These are phyloP conservation scores for Cocos nucifera DNA, from an alignment of 176 grass and related monocot species.

Conservation along the genomic window DNA sequence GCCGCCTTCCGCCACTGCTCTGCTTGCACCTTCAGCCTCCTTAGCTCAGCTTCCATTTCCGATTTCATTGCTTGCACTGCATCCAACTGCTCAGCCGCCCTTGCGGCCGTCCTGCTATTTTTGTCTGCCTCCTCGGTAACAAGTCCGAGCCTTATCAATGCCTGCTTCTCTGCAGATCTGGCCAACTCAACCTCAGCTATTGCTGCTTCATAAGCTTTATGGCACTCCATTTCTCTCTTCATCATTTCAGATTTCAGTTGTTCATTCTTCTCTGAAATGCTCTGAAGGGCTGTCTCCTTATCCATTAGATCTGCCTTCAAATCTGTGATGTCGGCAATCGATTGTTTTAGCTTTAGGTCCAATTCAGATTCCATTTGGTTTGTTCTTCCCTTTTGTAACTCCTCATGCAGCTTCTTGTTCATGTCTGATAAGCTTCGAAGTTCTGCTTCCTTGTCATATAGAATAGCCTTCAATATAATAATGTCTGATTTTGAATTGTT, in stretches of 20 bases:
- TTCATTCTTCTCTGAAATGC: constrained; percentile 23
- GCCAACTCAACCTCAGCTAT: constrained; percentile 16
- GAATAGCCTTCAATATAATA: constrained; percentile 69
- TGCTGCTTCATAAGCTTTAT: constrained; percentile 31
- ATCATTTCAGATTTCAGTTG: constrained; percentile 13
- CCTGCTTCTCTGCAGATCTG: constrained; percentile 21
- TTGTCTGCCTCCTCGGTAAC: constrained; percentile 18
- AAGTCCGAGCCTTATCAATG: constrained; percentile 18
- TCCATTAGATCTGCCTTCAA: constrained; percentile 37
- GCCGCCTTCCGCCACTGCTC: constrained; percentile 98
- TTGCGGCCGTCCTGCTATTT: not conserved
- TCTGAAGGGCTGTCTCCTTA: constrained; percentile 32
- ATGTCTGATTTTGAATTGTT: constrained; percentile 47
- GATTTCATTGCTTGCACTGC: constrained; percentile 30
- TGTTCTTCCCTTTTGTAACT: constrained; percentile 6
- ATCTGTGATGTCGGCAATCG: not conserved
- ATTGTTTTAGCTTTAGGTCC: not conserved
- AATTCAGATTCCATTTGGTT: not conserved
- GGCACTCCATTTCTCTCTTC: constrained; percentile 16
- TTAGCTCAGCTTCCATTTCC: constrained; percentile 68
- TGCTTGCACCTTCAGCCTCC: constrained; percentile 76
- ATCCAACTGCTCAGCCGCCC: constrained; percentile 12
- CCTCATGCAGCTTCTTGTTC: constrained; percentile 38
- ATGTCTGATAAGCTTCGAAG: constrained; percentile 30
- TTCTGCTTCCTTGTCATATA: constrained; percentile 78